phyloP scores from a whole-genome alignment of 2,329 filamentous ascomycete species.

The Whalleya microplaca region DNA sequence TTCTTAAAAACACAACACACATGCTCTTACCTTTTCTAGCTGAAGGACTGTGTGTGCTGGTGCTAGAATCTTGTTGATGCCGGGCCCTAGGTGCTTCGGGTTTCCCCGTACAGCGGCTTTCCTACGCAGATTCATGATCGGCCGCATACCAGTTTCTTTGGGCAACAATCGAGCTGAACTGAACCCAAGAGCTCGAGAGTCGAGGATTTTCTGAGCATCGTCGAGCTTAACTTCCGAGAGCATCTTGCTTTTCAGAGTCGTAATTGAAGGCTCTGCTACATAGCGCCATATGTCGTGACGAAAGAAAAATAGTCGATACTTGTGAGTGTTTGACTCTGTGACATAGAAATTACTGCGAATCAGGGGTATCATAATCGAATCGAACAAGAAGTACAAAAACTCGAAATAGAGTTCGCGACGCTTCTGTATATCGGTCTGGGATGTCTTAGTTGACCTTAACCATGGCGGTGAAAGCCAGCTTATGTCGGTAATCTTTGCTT shows the following conservation, averaged over 20 bases:
- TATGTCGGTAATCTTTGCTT: conserved; percentile 64
- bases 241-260: conserved; percentile 69
- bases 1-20: background rate
- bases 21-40: conserved; percentile 68
- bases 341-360: conserved; percentile 90
- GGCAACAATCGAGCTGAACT: conserved; percentile 82
- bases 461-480: conserved; percentile 71
- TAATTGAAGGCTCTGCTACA: conserved; percentile 74
- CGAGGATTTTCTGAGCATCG: conserved; percentile 60
- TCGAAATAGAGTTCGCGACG: conserved; percentile 80
- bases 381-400: conserved; percentile 89
- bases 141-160: conserved; percentile 74
- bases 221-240: conserved; percentile 74
- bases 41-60: conserved; percentile 79
- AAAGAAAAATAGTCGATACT: conserved; percentile 87
- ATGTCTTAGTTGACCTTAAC: conserved; percentile 57
- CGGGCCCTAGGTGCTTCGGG: conserved; percentile 41
- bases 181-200: conserved; percentile 69
- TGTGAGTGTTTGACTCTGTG: conserved; percentile 82
- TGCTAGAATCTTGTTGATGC: conserved; percentile 62
- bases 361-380: conserved; percentile 87
- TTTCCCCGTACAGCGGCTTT: conserved; percentile 54
- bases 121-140: conserved; percentile 84
- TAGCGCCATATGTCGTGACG: conserved; percentile 89
- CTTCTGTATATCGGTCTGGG: conserved; percentile 73